Evolutionary conservation across 768 basidiomycete species (phyloP).

Genomic region (Boletus sp.): DNA sequence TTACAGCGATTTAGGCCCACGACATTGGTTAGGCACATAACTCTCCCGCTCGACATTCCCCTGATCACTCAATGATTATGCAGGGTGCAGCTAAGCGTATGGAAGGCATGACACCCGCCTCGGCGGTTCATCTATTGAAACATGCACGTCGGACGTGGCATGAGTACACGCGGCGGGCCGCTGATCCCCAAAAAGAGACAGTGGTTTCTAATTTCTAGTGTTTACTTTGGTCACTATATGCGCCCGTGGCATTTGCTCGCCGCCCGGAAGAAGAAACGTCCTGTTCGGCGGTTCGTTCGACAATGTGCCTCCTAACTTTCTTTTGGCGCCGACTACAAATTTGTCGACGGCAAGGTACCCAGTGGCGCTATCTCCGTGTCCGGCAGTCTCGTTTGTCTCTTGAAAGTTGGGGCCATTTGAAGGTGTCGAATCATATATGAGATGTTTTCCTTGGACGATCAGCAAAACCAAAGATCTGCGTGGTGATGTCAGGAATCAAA

Average conservation of each 20-base stretch:
- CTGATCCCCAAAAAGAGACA: background rate
- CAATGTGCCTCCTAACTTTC: background rate
- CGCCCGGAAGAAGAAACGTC: background rate
- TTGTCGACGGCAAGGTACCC: background rate
- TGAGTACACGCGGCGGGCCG: background rate
- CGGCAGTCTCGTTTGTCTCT: background rate
- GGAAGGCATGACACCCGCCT: slow-evolving; percentile 89
- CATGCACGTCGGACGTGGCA: slow-evolving; percentile 48
- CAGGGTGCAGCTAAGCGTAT: slow-evolving; percentile 94
- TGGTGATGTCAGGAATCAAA: background rate
- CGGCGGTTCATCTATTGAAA: slow-evolving; percentile 64
- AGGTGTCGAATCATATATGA: background rate
- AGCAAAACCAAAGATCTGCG: background rate
- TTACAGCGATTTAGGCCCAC: slow-evolving; percentile 59
- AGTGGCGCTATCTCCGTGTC: background rate
- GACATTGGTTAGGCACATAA: slow-evolving; percentile 53
- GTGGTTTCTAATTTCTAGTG: background rate
- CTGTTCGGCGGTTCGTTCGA: background rate
- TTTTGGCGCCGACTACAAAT: background rate
- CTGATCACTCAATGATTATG: background rate
- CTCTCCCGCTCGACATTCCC: background rate
- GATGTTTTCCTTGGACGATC: background rate
- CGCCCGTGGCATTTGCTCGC: background rate
- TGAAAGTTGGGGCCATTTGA: background rate
- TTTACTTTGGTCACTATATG: background rate